Evolutionary conservation across 306 rosid genomes (phyloP), one percentile per base, ranked within the genome.

Genomic region (Castanospermum australe): DNA sequence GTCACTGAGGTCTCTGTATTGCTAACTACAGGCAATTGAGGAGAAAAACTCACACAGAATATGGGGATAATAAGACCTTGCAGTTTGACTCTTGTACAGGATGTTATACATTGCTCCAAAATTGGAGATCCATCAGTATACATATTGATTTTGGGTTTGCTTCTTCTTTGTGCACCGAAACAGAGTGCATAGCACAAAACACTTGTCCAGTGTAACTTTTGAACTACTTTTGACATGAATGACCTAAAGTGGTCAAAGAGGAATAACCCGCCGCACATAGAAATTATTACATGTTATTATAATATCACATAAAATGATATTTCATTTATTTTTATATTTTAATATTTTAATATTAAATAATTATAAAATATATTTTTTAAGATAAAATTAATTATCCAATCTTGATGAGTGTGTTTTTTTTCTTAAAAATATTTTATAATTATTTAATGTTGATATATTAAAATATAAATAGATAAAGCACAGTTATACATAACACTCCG

Each of bases 1-100:
- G 78, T 75, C 17, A 72, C 47, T 36, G 81, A 87, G 25, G 81
- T 35, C 47, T 64, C 36, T 28, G 65, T 78, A 38, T 42, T 69
- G 74, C 73, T 78, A 33, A 73, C 10, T 61, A 17, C 84, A 79
- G 35, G 83, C 84, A 36, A 15, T 77, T 47, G 87, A 76, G 24
- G 79, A 76, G 61, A 82, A 68, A 45, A 85, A 62, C 82, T 85
- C 75, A 32, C 74, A 20, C 65, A 78, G 64, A 82, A 87, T 63
- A 84, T 55, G 61, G 79, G 84, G 33, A 82, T 17, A 15, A 20
- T 2, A 7, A 50, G n/a, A 50, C 4, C n/a, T 48, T n/a, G n/a
- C 22, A n/a, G 22, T 50, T n/a, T 5, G 30, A 7, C 12, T 51
- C 64, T 52, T 52, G 2, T 5, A 50, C 33, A 10, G 33, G 52